Conservation (phyloP, 805 yeast genomes). For the Yamadazyma laniorum region DNA sequence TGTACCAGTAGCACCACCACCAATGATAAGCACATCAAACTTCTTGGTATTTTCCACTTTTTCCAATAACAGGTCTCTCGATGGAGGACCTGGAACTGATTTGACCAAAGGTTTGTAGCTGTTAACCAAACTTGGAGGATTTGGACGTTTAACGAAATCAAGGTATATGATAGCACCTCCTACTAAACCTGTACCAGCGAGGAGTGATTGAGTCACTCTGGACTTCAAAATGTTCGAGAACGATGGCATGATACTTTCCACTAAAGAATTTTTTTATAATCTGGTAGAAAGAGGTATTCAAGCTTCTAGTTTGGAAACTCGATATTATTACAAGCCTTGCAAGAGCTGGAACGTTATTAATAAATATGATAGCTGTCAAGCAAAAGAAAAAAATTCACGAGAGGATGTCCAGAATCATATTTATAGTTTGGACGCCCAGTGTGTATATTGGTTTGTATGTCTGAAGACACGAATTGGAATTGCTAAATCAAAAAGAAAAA, state of each 20-base stretch:
- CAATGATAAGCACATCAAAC: slow-evolving; percentile 81
- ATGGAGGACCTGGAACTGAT: slow-evolving; percentile 49
- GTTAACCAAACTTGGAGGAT: slow-evolving; percentile 21
- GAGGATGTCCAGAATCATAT: neutral
- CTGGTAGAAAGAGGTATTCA: too few relatives aligned
- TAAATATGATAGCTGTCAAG: too few relatives aligned
- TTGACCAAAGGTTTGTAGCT: slow-evolving; percentile 47
- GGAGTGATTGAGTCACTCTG: slow-evolving; percentile 30
- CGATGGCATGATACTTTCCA: slow-evolving; percentile 5
- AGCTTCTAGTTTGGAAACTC: too few relatives aligned
- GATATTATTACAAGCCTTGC: too few relatives aligned
- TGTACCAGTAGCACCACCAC: slow-evolving; percentile 96
- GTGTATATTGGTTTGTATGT: neutral
- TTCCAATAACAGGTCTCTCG: slow-evolving; percentile 51
- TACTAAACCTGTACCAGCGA: slow-evolving; percentile 30
- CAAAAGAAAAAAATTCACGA: neutral
- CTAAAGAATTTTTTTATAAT: too few relatives aligned
- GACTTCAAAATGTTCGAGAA: slow-evolving; percentile 18
- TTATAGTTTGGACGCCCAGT: neutral
- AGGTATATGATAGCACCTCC: slow-evolving; percentile 40
- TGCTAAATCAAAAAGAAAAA: neutral
- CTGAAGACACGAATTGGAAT: neutral
- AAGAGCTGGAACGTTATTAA: too few relatives aligned
- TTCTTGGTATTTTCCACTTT: slow-evolving; percentile 44
- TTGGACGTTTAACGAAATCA: slow-evolving; percentile 39